A percentile compares a stretch with the other conserved stretches of the same genome.
These are phyloP conservation scores for Blepharisma japonicum DNA, from an alignment of 73 alveolate genomes.

Conservation along the genomic window DNA sequence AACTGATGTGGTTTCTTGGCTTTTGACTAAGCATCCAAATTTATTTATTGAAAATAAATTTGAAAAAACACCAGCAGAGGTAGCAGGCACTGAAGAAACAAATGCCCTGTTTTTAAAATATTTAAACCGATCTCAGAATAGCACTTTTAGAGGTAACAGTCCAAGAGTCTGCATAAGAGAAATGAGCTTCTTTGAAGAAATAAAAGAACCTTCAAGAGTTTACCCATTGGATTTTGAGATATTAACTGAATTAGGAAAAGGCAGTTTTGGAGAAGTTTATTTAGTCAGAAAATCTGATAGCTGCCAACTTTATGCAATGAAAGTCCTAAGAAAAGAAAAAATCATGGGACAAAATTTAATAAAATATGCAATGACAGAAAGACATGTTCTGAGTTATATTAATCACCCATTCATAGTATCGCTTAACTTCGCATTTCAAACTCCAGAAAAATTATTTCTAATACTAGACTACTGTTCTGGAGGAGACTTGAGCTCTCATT, in stretches of 20 bases:
- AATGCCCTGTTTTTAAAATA: conserved; percentile 25
- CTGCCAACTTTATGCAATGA: conserved; percentile 73
- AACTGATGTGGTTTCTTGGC: neutral
- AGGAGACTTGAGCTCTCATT: conserved; percentile 64
- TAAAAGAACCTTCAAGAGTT: conserved; percentile 36
- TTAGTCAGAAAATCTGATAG: conserved; percentile 58
- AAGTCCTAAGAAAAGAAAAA: conserved; percentile 72
- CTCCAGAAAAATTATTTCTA: conserved; percentile 77
- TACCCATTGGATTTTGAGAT: conserved; percentile 58
- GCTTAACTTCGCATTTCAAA: conserved; percentile 89
- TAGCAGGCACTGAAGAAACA: conserved; percentile 5
- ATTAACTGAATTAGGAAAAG: conserved; percentile 68
- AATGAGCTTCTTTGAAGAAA: conserved; percentile 32
- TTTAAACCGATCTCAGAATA: neutral
- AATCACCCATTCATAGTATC: conserved; percentile 92
- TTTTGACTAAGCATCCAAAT: conserved; percentile 24
- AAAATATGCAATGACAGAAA: conserved; percentile 89
- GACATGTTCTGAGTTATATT: conserved; percentile 80
- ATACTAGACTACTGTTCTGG: conserved; percentile 88
- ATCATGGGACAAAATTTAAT: conserved; percentile 83
- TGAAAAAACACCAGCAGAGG: conserved; percentile 21
- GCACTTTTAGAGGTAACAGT: neutral
- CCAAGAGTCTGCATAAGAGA: neutral
- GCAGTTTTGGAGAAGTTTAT: conserved; percentile 81
- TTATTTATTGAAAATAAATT: conserved; percentile 17